Evolutionary conservation across 2,329 filamentous ascomycete species (phyloP).

Genomic region (Ceratocystis smalleyi): DNA sequence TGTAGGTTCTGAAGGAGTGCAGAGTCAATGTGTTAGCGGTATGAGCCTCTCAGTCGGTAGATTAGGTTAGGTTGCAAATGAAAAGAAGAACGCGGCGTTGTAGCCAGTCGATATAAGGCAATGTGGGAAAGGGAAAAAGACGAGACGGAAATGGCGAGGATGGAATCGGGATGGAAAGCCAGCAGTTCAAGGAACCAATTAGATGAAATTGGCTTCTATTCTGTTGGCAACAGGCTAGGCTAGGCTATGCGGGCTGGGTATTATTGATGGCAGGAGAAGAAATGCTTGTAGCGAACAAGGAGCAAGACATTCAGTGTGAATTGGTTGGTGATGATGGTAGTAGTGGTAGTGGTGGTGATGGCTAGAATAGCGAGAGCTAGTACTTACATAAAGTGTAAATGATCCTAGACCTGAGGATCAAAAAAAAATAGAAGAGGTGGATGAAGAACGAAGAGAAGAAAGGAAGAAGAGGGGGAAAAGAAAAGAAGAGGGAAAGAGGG

Average conservation of each 20-base stretch:
- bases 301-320: too few relatives aligned
- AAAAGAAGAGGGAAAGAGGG: slow-evolving; percentile 14
- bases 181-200: too few relatives aligned
- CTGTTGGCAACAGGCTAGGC: not conserved
- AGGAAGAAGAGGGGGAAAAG: slow-evolving; percentile 16
- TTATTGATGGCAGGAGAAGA: not conserved
- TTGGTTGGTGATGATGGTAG: too few relatives aligned
- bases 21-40: slow-evolving; percentile 17
- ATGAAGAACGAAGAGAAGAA: slow-evolving; percentile 17
- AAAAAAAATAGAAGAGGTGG: slow-evolving; percentile 15
- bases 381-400: slow-evolving; percentile 16
- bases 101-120: not conserved
- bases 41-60: not conserved
- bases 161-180: not conserved
- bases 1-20: slow-evolving; percentile 8
- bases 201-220: not conserved
- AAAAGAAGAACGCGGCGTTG: not conserved
- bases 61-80: not conserved
- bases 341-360: too few relatives aligned
- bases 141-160: too few relatives aligned
- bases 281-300: not conserved
- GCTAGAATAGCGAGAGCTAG: not conserved
- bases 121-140: not conserved
- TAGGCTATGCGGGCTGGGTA: too few relatives aligned
- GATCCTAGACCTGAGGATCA: slow-evolving; percentile 16